Evolutionary conservation across 139 green algal species (phyloP).

Genomic region (Asterochloris erici): DNA sequence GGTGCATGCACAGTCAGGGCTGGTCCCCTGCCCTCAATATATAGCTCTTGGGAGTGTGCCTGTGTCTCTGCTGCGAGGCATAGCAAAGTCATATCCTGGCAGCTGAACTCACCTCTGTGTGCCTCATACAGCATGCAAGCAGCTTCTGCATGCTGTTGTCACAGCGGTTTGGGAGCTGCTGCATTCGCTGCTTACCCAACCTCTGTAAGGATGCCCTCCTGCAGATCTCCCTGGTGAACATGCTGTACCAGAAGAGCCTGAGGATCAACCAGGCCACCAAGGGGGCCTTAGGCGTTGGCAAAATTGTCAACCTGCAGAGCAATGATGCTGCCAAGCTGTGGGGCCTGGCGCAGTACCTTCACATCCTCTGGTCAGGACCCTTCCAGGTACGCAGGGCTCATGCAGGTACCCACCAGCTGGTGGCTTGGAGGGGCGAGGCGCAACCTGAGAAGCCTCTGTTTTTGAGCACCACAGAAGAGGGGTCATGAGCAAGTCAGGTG

Average conservation of each 20-base stretch:
- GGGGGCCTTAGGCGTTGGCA: constrained; percentile 53
- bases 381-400: constrained; percentile 43
- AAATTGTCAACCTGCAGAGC: constrained; percentile 76
- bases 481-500: too few relatives aligned
- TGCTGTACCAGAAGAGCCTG: constrained; percentile 78
- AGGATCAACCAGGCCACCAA: constrained; percentile 53
- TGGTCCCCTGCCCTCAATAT: too few relatives aligned
- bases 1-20: too few relatives aligned
- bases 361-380: constrained; percentile 83
- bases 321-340: constrained; percentile 91
- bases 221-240: constrained; percentile 52
- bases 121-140: background rate
- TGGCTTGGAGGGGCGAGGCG: too few relatives aligned
- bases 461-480: too few relatives aligned
- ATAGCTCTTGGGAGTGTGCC: too few relatives aligned
- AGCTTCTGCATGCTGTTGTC: background rate
- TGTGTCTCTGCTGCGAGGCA: too few relatives aligned
- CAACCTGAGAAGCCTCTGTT: too few relatives aligned
- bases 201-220: background rate
- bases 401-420: too few relatives aligned
- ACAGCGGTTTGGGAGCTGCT: background rate
- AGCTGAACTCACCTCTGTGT: background rate
- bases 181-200: too few relatives aligned
- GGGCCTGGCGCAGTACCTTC: constrained; percentile 72
- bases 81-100: background rate